phyloP scores from a whole-genome alignment of 352 stramenopile species.

The Globisporangium abappressorium region DNA sequence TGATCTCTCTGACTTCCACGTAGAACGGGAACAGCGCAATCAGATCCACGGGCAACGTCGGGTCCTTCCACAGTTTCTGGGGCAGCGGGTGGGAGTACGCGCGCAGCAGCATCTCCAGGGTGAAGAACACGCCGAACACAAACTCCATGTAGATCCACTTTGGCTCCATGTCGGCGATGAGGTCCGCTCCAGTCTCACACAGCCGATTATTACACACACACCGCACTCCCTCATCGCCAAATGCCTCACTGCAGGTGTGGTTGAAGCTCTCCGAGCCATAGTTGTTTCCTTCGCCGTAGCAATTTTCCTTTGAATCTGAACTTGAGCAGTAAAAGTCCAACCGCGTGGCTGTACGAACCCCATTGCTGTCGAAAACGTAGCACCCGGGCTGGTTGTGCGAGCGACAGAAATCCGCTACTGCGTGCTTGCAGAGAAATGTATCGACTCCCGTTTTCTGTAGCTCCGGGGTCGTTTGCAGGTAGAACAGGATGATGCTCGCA shows the following conservation, averaged over 20 bases:
- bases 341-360: slow-evolving; percentile 15
- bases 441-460: slow-evolving; percentile 41
- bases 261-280: slow-evolving; percentile 31
- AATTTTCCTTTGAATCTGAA: slow-evolving; percentile 1
- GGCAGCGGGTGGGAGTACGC: slow-evolving; percentile 26
- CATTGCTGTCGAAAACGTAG: slow-evolving; percentile 25
- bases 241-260: slow-evolving; percentile 23
- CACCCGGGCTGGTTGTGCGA: slow-evolving; percentile 33
- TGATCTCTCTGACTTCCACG: slow-evolving; percentile 26
- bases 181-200: slow-evolving; percentile 31
- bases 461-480: slow-evolving; percentile 51
- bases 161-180: slow-evolving; percentile 49
- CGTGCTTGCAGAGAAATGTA: slow-evolving; percentile 37
- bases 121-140: slow-evolving; percentile 41
- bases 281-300: slow-evolving; percentile 30
- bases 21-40: slow-evolving; percentile 38
- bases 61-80: slow-evolving; percentile 27
- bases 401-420: slow-evolving; percentile 38
- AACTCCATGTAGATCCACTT: slow-evolving; percentile 52
- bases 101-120: slow-evolving; percentile 31
- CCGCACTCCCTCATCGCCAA: slow-evolving; percentile 17
- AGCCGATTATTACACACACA: slow-evolving; percentile 44
- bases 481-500: slow-evolving; percentile 47
- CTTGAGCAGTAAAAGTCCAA: slow-evolving; percentile 33
- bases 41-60: slow-evolving; percentile 21